These are phyloP conservation scores for Penicillium nordicum DNA, from an alignment of 2,329 filamentous ascomycete species.

Conservation along the genomic window DNA sequence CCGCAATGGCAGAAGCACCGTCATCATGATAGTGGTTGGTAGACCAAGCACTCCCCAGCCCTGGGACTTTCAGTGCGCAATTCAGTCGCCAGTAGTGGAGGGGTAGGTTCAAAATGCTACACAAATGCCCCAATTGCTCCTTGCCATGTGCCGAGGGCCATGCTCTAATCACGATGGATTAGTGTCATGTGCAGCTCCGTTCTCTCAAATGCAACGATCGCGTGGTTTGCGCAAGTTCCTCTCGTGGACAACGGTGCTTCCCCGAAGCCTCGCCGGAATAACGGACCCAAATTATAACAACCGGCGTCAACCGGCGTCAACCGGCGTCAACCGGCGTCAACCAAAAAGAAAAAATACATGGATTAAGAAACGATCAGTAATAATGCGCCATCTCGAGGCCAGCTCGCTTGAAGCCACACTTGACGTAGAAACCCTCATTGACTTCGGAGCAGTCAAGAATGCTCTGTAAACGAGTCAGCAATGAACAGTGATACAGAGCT, in stretches of 20 bases:
- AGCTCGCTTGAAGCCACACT: constrained; percentile 90
- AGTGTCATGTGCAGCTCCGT: neutral
- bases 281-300: constrained; percentile 10
- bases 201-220: neutral
- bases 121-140: neutral
- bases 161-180: neutral
- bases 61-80: neutral
- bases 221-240: neutral
- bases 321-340: neutral
- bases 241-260: constrained; percentile 4
- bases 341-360: constrained; percentile 1
- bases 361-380: constrained; percentile 48
- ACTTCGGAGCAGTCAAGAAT: constrained; percentile 95
- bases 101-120: neutral
- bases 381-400: constrained; percentile 97
- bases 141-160: neutral
- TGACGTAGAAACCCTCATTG: constrained; percentile 97
- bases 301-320: neutral
- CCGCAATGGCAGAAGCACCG: neutral
- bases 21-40: neutral
- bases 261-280: constrained; percentile 4
- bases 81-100: neutral
- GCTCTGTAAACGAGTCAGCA: constrained; percentile 52
- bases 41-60: neutral
- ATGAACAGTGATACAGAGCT: neutral